Evolutionary conservation across 805 yeast genomes (phyloP).

Genomic region (Kregervanrija pseudodelftensis): DNA sequence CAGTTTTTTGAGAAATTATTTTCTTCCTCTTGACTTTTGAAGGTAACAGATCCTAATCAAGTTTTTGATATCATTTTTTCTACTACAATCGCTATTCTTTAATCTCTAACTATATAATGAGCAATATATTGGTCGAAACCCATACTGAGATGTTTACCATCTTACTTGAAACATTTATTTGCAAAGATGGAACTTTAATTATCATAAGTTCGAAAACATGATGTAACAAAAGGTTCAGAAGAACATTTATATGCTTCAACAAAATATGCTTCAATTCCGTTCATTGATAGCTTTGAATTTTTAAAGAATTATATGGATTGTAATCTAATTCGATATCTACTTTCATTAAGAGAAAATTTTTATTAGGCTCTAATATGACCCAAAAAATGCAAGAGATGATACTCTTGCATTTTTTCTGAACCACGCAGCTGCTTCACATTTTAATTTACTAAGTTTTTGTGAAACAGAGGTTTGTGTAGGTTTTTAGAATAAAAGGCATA

Average conservation of each 20-base stretch:
- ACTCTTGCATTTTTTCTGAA: slow-evolving; percentile 8
- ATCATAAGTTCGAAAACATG: slow-evolving; percentile 2
- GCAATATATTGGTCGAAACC: too few species aligned
- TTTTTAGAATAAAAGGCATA: too few species aligned
- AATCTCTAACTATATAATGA: too few species aligned
- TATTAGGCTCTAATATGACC: slow-evolving; percentile 3
- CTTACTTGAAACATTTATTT: slow-evolving; percentile 5
- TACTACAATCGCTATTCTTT: too few species aligned
- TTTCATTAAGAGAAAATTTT: not conserved
- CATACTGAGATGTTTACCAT: slow-evolving; percentile 7
- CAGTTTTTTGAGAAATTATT: too few species aligned
- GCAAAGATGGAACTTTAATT: slow-evolving; percentile 9
- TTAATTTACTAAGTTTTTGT: slow-evolving; percentile 7
- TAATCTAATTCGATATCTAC: slow-evolving; percentile 11
- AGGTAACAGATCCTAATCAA: too few species aligned
- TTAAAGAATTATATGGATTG: slow-evolving; percentile 11
- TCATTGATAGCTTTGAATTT: slow-evolving; percentile 3
- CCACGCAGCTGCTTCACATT: slow-evolving; percentile 12
- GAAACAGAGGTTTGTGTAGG: too few species aligned
- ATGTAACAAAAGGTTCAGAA: slow-evolving; percentile 4
- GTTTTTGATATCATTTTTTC: too few species aligned
- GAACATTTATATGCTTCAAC: slow-evolving; percentile 7
- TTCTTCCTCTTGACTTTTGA: too few species aligned
- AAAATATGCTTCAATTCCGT: slow-evolving; percentile 6
- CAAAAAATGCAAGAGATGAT: not conserved